phyloP scores from a whole-genome alignment of 2,329 filamentous ascomycete genomes.

The Fonsecaea pugnacius region DNA sequence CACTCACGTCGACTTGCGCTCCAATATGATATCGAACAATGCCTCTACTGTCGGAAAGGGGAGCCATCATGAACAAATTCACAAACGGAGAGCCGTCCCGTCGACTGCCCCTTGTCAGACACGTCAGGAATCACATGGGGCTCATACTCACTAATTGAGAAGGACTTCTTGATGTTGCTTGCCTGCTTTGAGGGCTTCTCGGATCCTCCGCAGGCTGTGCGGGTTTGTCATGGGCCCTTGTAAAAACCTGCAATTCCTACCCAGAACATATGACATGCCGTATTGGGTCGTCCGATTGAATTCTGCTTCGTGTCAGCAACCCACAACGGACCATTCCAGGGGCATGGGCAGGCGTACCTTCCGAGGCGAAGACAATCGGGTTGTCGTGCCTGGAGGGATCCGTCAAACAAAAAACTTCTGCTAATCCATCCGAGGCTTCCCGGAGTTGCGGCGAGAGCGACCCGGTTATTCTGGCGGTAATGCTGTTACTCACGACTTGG shows the following conservation, averaged over 20 bases:
- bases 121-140: neutral
- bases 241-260: slow-evolving; percentile 77
- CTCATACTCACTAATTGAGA: slow-evolving; percentile 67
- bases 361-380: slow-evolving; percentile 76
- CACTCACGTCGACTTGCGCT: slow-evolving; percentile 73
- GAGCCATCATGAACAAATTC: slow-evolving; percentile 76
- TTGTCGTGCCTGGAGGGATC: slow-evolving; percentile 75
- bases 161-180: slow-evolving; percentile 74
- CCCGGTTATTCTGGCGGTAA: slow-evolving; percentile 69
- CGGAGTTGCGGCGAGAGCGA: slow-evolving; percentile 66
- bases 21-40: slow-evolving; percentile 71
- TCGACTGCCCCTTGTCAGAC: slow-evolving; percentile 50
- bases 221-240: slow-evolving; percentile 74
- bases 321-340: neutral
- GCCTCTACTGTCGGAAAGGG: slow-evolving; percentile 70
- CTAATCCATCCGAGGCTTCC: slow-evolving; percentile 73
- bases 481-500: slow-evolving; percentile 70
- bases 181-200: slow-evolving; percentile 64
- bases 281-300: slow-evolving; percentile 77
- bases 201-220: slow-evolving; percentile 65
- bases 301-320: slow-evolving; percentile 52
- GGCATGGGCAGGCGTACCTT: slow-evolving; percentile 56
- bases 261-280: slow-evolving; percentile 72
- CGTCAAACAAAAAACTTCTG: slow-evolving; percentile 76
- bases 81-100: slow-evolving; percentile 78